These are phyloP conservation scores for Blastomyces parvus DNA, from an alignment of 2,329 filamentous ascomycete genomes.

Conservation along the genomic window DNA sequence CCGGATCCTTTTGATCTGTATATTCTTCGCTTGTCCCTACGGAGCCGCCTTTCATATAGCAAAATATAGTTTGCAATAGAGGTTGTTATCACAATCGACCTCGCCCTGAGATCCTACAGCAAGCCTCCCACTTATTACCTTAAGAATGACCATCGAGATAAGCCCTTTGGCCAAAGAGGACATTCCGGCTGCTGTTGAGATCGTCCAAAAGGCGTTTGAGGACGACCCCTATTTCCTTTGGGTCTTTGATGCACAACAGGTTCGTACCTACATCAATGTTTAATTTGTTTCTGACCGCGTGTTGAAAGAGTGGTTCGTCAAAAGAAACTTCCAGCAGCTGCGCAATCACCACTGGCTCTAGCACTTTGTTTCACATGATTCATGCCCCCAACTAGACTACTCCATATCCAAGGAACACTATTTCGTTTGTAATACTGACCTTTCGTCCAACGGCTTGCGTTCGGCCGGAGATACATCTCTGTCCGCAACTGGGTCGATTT, in stretches of 20 bases:
- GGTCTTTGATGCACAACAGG: constrained; percentile 53
- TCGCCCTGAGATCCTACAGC: not conserved
- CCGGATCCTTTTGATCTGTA: not conserved
- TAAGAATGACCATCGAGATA: constrained; percentile 46
- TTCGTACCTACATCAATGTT: constrained; percentile 24
- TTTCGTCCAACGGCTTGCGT: not conserved
- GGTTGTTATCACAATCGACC: not conserved
- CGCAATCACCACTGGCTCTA: not conserved
- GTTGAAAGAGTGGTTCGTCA: not conserved
- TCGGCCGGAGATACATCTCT: constrained; percentile 2
- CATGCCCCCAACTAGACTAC: not conserved
- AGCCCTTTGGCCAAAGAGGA: constrained; percentile 48
- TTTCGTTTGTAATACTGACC: not conserved
- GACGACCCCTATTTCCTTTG: constrained; percentile 59
- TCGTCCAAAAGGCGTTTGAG: constrained; percentile 57
- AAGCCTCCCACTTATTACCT: not conserved
- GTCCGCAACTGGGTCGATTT: not conserved
- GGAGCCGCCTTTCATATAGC: not conserved
- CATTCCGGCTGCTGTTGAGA: constrained; percentile 54
- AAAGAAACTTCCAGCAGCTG: not conserved
- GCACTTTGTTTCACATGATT: not conserved
- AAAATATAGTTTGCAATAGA: not conserved
- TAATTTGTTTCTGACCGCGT: not conserved
- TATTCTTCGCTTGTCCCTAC: not conserved
- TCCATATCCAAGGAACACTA: not conserved